A percentile compares a stretch with the other conserved stretches of the same genome.
phyloP scores from a whole-genome alignment of 257 asterid species.

The Solanum chiquidenum region DNA sequence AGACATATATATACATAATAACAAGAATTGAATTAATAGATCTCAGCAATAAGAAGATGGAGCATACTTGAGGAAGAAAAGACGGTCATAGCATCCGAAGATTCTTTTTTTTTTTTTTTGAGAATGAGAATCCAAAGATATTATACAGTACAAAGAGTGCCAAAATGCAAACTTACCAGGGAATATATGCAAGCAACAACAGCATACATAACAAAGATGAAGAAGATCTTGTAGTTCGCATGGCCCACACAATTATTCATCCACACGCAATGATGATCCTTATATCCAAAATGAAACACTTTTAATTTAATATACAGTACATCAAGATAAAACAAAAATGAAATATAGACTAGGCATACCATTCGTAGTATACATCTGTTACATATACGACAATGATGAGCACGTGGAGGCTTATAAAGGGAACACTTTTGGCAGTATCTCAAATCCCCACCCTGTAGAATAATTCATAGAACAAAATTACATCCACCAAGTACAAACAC shows the following conservation, averaged over 20 bases:
- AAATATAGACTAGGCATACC: constrained; percentile 46
- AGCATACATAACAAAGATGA: constrained; percentile 59
- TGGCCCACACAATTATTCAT: constrained; percentile 95
- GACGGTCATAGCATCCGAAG: not conserved
- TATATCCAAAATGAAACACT: constrained; percentile 31
- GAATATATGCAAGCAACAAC: constrained; percentile 74
- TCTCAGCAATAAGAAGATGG: not conserved
- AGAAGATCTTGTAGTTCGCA: constrained; percentile 79
- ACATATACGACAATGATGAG: constrained; percentile 91
- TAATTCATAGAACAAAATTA: not conserved
- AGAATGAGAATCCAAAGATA: not conserved
- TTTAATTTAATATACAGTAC: constrained; percentile 20
- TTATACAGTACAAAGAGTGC: not conserved
- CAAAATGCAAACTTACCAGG: constrained; percentile 39
- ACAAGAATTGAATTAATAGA: not conserved
- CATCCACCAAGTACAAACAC: not conserved
- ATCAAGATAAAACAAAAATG: constrained; percentile 15
- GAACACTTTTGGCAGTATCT: constrained; percentile 92
- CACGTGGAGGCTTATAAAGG: constrained; percentile 84
- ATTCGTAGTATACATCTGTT: constrained; percentile 84
- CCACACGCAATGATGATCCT: constrained; percentile 98
- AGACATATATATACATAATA: not conserved
- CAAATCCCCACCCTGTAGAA: constrained; percentile 80
- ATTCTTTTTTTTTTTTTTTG: not conserved
- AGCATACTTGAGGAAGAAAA: not conserved